Percentiles rank a stretch among this genome's conserved stretches.
Evolutionary conservation across 192 early-diverging fungal species (phyloP).

Genomic region (Backusella liffmaniae): DNA sequence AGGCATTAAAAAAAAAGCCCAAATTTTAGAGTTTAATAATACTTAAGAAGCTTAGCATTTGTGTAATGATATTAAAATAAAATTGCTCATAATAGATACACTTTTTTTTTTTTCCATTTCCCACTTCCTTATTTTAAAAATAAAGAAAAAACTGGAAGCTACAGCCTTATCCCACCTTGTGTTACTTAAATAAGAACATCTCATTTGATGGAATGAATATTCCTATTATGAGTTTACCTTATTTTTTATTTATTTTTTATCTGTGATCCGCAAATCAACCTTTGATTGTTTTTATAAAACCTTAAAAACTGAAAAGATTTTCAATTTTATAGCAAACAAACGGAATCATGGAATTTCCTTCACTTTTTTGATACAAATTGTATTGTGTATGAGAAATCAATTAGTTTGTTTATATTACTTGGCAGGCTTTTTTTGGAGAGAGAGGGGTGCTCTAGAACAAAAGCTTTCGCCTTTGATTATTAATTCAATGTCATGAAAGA

Average conservation of each 20-base stretch:
- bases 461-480: background rate
- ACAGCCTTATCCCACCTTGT: too few relatives aligned
- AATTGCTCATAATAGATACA: too few relatives aligned
- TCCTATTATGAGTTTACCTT: too few relatives aligned
- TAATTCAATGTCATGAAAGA: background rate
- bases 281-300: background rate
- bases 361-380: background rate
- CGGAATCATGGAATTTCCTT: background rate
- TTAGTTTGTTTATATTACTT: background rate
- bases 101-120: too few relatives aligned
- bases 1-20: too few relatives aligned
- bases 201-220: too few relatives aligned
- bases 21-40: too few relatives aligned
- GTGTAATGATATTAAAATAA: too few relatives aligned
- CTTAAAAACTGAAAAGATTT: background rate
- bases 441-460: background rate
- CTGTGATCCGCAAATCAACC: background rate
- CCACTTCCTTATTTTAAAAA: too few relatives aligned
- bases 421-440: background rate
- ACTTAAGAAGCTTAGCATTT: too few relatives aligned
- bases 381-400: background rate
- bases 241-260: background rate
- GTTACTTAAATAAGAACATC: too few relatives aligned
- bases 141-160: too few relatives aligned
- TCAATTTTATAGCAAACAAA: background rate